Evolutionary conservation across 495 filamentous ascomycete species (phyloP).

Genomic region (Hypoxylon crocopeplum): DNA sequence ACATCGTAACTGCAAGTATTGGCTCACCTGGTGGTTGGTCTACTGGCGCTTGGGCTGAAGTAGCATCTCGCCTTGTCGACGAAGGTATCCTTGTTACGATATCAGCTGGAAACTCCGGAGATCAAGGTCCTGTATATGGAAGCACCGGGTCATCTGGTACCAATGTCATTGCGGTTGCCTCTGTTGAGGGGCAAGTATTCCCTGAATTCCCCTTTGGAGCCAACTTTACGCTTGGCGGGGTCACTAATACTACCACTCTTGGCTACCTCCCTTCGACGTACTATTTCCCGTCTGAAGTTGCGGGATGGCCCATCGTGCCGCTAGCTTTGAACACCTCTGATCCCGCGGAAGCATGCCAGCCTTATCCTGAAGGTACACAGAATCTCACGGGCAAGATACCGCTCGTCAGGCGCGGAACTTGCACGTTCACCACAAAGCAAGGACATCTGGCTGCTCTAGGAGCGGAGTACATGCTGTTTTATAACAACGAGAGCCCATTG

Average conservation of each 20-base stretch:
- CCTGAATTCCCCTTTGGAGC: conserved; percentile 30
- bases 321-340: conserved; percentile 42
- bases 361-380: conserved; percentile 41
- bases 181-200: conserved; percentile 22
- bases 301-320: conserved; percentile 42
- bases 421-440: conserved; percentile 37
- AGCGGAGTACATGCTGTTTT: conserved; percentile 46
- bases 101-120: conserved; percentile 51
- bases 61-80: conserved; percentile 46
- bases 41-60: conserved; percentile 43
- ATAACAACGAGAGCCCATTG: conserved; percentile 38
- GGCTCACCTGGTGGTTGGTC: conserved; percentile 45
- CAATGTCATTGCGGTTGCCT: conserved; percentile 32
- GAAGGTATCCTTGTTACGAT: conserved; percentile 48
- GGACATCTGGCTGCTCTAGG: conserved; percentile 41
- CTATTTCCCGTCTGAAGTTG: conserved; percentile 17
- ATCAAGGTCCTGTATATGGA: conserved; percentile 44
- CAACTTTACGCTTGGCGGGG: conserved; percentile 23
- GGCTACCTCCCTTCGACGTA: conserved; percentile 33
- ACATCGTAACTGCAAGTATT: conserved; percentile 53
- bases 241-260: conserved; percentile 29
- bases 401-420: conserved; percentile 57
- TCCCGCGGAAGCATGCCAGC: conserved; percentile 40
- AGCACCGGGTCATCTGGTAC: conserved; percentile 38
- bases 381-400: conserved; percentile 56